Evolutionary conservation across 192 early-diverging fungal genomes (phyloP).

Genomic region (Coemansia reversa): DNA sequence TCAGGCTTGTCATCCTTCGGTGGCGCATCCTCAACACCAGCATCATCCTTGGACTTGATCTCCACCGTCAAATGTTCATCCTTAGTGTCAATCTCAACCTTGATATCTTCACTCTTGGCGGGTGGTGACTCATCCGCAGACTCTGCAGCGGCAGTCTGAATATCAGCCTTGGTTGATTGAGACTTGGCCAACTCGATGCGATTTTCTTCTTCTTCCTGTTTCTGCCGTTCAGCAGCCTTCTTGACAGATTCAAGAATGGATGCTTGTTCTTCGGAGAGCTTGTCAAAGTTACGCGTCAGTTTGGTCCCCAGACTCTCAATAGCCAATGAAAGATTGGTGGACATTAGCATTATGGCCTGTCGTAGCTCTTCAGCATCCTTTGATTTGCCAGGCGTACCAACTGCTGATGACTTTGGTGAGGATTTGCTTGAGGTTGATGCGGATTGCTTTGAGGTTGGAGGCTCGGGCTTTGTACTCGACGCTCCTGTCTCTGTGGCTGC

Average conservation of each 20-base stretch:
- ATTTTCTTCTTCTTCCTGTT: conserved; percentile 4
- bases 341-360: conserved; percentile 37
- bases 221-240: conserved; percentile 13
- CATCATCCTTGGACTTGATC: conserved; percentile 8
- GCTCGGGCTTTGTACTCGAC: conserved; percentile 41
- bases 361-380: conserved; percentile 40
- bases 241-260: conserved; percentile 36
- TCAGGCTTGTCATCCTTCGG: conserved; percentile 5
- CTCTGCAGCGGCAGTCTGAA: not conserved
- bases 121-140: not conserved
- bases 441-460: conserved; percentile 17
- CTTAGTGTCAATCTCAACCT: conserved; percentile 2
- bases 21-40: not conserved
- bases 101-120: conserved; percentile 7
- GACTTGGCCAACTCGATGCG: not conserved
- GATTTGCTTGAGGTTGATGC: conserved; percentile 5
- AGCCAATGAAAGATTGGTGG: conserved; percentile 41
- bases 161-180: not conserved
- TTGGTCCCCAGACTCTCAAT: conserved; percentile 50
- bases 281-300: conserved; percentile 48
- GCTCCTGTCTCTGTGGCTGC: conserved; percentile 4
- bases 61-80: conserved; percentile 11
- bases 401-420: not conserved
- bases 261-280: conserved; percentile 41
- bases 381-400: not conserved